Evolutionary conservation across 108 stramenopile genomes (phyloP), one percentile per base, ranked within the genome.

Genomic region (Fistulifera pelliculosa): DNA sequence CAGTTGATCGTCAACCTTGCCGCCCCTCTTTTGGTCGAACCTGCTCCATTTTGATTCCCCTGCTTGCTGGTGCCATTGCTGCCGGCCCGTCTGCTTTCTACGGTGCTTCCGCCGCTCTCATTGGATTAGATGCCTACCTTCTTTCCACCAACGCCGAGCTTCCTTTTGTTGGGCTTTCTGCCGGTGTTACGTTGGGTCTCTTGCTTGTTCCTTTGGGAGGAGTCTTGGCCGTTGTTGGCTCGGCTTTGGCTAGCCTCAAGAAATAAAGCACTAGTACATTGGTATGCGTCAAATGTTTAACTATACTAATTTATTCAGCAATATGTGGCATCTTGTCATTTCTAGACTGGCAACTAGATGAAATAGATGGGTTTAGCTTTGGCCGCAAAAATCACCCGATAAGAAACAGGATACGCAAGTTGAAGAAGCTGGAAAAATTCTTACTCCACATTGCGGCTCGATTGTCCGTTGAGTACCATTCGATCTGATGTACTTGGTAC

Each of bases 1-100:
- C 88, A 90, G 68, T 69, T 90, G 40, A 53, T 90, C 53, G 70
- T 90, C 62, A 90, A 90, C 64, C 65, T 71, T 27, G 73, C 79
- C 24, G 88, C 88, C 27, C 84, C 84, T 41, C 50, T 85, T 22
- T 64, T 83, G 38, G 63, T 90, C 18, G 88, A 90, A 71, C 77
- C 77, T 56, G 88, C 88, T 35, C 88, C 88, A 41, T 45, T 90
- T 66, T 85, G 24, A 52, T 90, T 38, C 88, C 88, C 27, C 52
- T 85, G 38, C 66, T 90, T 23, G 79, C 84, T 14, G 82, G 80
- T 47, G 88, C 88, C 17, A 62, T 90, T 51, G 80, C 70, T 12
- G 61, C 69, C 48, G 88, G 88, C 14, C 81, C 88, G 27, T 6
- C 75, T 49, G 88, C 88, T 10, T 90, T 85, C 54, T 85, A 64